These are phyloP conservation scores for Polytrichum commune DNA, from an alignment of 225 moss, liverwort and hornwort genomes.

Conservation along the genomic window DNA sequence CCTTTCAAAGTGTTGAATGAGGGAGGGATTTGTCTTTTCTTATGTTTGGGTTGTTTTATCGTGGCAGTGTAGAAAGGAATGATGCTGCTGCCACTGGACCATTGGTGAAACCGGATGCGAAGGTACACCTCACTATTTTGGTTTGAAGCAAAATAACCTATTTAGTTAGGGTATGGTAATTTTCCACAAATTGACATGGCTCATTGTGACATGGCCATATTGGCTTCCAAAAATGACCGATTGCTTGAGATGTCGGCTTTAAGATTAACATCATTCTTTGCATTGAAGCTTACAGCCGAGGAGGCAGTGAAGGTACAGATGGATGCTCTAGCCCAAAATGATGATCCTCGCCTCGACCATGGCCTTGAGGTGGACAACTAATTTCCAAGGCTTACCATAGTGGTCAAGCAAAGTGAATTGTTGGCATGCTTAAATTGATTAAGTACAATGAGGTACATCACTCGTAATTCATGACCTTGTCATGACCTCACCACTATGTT, in stretches of 20 bases:
- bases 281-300: conserved; percentile 50
- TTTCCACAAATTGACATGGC: neutral
- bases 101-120: conserved; percentile 43
- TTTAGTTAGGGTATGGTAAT: neutral
- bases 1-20: too few relatives aligned
- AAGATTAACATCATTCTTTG: conserved; percentile 5
- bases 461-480: too few relatives aligned
- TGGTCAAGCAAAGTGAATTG: neutral
- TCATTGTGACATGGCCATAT: neutral
- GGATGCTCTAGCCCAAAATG: conserved; percentile 59
- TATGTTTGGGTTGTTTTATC: conserved; percentile 11
- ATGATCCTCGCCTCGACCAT: conserved; percentile 70
- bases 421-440: too few relatives aligned
- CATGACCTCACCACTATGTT: too few relatives aligned
- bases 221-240: too few relatives aligned
- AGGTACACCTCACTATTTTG: conserved; percentile 27
- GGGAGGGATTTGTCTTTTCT: neutral
- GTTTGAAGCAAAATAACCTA: neutral
- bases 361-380: conserved; percentile 68
- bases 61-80: conserved; percentile 76
- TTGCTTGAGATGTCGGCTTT: conserved; percentile 4
- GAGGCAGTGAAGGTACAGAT: conserved; percentile 70
- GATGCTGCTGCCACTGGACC: conserved; percentile 74
- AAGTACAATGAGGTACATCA: too few relatives aligned
- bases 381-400: neutral